Percentiles rank a stretch among this genome's conserved stretches.
These are phyloP conservation scores for Mortierella claussenii DNA, from an alignment of 192 early-diverging fungal genomes.

Conservation along the genomic window DNA sequence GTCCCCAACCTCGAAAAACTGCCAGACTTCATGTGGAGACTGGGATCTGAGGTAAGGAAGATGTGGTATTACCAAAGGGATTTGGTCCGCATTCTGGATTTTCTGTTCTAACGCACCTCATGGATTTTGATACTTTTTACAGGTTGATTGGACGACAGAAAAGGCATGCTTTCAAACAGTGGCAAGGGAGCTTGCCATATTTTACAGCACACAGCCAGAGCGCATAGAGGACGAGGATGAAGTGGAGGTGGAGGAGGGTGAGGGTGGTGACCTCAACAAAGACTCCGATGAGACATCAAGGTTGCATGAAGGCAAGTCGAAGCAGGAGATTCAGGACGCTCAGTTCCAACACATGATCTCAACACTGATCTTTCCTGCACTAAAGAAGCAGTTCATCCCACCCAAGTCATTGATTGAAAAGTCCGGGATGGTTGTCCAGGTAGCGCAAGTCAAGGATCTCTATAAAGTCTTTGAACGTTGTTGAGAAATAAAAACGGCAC, in stretches of 20 bases:
- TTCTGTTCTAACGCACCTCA: too few relatives aligned
- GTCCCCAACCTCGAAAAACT: slow-evolving; percentile 86
- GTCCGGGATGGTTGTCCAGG: slow-evolving; percentile 71
- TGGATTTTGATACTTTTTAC: neutral
- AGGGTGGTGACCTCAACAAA: too few relatives aligned
- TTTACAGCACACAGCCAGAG: slow-evolving; percentile 69
- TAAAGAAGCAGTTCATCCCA: slow-evolving; percentile 80
- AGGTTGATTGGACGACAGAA: slow-evolving; percentile 90
- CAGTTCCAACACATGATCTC: slow-evolving; percentile 28
- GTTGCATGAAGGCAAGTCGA: slow-evolving; percentile 15
- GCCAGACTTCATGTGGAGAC: slow-evolving; percentile 82
- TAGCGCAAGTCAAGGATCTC: slow-evolving; percentile 88
- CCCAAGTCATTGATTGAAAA: slow-evolving; percentile 67
- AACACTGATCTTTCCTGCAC: slow-evolving; percentile 76
- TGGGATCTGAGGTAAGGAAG: slow-evolving; percentile 83
- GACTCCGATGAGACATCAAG: too few relatives aligned
- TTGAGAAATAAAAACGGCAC: too few relatives aligned
- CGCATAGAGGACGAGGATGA: slow-evolving; percentile 20
- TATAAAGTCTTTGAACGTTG: slow-evolving; percentile 99
- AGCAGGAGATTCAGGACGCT: slow-evolving; percentile 18
- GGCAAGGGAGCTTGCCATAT: slow-evolving; percentile 71
- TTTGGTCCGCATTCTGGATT: too few relatives aligned
- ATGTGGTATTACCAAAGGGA: too few relatives aligned
- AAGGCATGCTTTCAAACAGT: slow-evolving; percentile 85
- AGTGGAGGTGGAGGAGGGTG: slow-evolving; percentile 5